Conservation (phyloP, 2,329 filamentous ascomycete species). For the Chrysosporium keratinophilum region DNA sequence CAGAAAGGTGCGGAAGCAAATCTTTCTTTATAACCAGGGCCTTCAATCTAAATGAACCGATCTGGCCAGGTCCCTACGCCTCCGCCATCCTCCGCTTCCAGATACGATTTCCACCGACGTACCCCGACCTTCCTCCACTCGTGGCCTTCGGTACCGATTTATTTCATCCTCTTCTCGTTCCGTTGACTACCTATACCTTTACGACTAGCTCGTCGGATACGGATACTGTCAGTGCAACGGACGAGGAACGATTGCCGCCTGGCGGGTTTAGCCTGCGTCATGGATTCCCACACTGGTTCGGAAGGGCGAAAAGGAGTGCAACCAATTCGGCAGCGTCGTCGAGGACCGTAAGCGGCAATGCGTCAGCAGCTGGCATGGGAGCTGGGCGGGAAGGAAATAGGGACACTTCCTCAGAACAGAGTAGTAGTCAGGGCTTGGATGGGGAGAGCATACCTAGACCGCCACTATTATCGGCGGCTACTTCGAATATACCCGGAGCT, state of each 20-base stretch:
- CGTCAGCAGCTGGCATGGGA: background rate
- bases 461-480: background rate
- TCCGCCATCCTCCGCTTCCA: slow-evolving; percentile 81
- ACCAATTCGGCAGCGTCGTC: slow-evolving; percentile 28
- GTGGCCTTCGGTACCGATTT: slow-evolving; percentile 86
- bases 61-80: slow-evolving; percentile 65
- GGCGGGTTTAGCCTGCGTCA: slow-evolving; percentile 84
- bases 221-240: slow-evolving; percentile 70
- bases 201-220: slow-evolving; percentile 64
- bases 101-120: slow-evolving; percentile 72
- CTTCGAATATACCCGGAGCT: background rate
- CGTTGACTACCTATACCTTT: slow-evolving; percentile 89
- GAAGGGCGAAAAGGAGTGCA: slow-evolving; percentile 43
- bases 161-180: slow-evolving; percentile 87
- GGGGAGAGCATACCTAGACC: background rate
- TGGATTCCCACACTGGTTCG: slow-evolving; percentile 85
- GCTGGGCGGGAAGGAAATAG: background rate
- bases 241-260: slow-evolving; percentile 72
- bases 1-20: slow-evolving; percentile 55
- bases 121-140: slow-evolving; percentile 68
- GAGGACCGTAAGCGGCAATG: slow-evolving; percentile 35
- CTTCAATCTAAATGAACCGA: slow-evolving; percentile 7
- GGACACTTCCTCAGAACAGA: background rate
- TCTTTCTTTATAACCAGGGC: background rate
- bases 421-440: no score